phyloP scores from a whole-genome alignment of 805 yeast genomes.

The Henningerozyma blattae region DNA sequence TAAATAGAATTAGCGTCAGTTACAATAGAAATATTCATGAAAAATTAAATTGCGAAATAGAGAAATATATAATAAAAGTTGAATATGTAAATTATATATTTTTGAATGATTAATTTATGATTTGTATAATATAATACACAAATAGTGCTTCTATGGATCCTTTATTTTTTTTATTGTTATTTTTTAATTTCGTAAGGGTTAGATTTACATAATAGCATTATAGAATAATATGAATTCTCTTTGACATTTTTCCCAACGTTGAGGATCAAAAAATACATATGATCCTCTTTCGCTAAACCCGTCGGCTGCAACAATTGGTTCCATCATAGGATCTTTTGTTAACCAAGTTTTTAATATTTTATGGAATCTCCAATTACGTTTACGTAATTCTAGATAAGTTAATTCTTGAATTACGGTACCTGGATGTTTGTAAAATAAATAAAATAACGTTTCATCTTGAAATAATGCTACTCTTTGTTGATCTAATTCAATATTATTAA shows the following conservation, averaged over 20 bases:
- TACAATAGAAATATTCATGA: too few relatives aligned
- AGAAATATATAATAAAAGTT: too few relatives aligned
- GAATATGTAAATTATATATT: too few relatives aligned
- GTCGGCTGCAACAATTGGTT: conserved; percentile 74
- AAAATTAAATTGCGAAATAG: too few relatives aligned
- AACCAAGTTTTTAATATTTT: conserved; percentile 93
- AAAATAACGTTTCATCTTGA: conserved; percentile 86
- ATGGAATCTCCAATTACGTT: conserved; percentile 94
- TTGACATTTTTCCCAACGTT: conserved; percentile 89
- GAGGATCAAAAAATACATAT: conserved; percentile 90
- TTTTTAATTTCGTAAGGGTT: too few relatives aligned
- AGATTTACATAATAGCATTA: conserved; percentile 48
- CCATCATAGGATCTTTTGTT: conserved; percentile 83
- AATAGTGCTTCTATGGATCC: too few relatives aligned
- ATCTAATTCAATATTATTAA: conserved; percentile 24
- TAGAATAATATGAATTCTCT: conserved; percentile 51
- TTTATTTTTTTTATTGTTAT: too few relatives aligned
- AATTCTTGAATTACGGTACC: conserved; percentile 87
- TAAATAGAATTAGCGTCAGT: too few relatives aligned
- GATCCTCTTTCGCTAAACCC: conserved; percentile 75
- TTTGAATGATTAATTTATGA: too few relatives aligned
- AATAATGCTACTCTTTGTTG: conserved; percentile 45
- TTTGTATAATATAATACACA: too few relatives aligned
- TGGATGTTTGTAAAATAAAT: conserved; percentile 87
- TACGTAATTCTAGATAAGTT: conserved; percentile 82